These are phyloP conservation scores for Yarrowia phangngaensis DNA, from an alignment of 805 yeast genomes.

Conservation along the genomic window DNA sequence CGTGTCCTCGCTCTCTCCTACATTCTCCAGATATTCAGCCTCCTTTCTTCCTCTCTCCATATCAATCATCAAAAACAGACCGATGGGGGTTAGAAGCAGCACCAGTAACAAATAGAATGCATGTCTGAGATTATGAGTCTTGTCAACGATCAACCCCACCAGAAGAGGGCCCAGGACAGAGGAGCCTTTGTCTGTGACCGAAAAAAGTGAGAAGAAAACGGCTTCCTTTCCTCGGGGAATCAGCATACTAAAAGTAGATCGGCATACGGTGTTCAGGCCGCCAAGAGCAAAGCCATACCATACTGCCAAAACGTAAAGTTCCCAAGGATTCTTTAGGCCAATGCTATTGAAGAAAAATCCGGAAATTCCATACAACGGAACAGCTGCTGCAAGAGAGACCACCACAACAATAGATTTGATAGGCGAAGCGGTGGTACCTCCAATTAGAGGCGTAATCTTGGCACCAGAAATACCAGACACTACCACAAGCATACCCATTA, in stretches of 20 bases:
- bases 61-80: slow-evolving; percentile 53
- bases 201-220: slow-evolving; percentile 68
- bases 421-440: slow-evolving; percentile 35
- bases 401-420: slow-evolving; percentile 50
- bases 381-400: slow-evolving; percentile 58
- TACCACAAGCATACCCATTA: slow-evolving; percentile 63
- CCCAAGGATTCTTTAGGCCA: slow-evolving; percentile 61
- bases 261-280: slow-evolving; percentile 63
- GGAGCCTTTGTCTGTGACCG: slow-evolving; percentile 78
- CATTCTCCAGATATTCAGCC: slow-evolving; percentile 18
- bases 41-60: slow-evolving; percentile 52
- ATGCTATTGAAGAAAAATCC: slow-evolving; percentile 55
- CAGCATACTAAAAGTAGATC: slow-evolving; percentile 63
- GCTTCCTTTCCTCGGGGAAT: slow-evolving; percentile 75
- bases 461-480: slow-evolving; percentile 68
- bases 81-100: slow-evolving; percentile 53
- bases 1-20: not conserved
- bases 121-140: slow-evolving; percentile 68
- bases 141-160: slow-evolving; percentile 68
- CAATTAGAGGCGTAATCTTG: slow-evolving; percentile 48
- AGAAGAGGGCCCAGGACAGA: slow-evolving; percentile 69
- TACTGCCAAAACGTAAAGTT: slow-evolving; percentile 63
- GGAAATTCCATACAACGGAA: slow-evolving; percentile 67
- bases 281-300: slow-evolving; percentile 79
- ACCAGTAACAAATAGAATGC: slow-evolving; percentile 61